Base-by-base conservation (phyloP, 169 alveolate genomes). In the Plasmodium adleri region DNA sequence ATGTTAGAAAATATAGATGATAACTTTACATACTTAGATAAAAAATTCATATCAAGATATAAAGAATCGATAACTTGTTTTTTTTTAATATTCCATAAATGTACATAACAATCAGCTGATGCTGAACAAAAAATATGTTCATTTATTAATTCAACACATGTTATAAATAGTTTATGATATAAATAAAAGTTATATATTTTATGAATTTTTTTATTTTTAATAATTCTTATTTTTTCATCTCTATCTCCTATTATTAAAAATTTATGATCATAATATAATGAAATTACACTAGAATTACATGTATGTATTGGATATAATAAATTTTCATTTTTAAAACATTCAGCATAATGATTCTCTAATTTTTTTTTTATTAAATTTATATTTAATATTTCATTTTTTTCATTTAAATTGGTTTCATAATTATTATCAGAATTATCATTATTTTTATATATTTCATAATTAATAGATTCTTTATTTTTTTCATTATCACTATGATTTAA, bases 181-280 rank as follows among this genome's bases (percentile, higher is more conserved):
- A 78, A 66, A 78, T 78, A 78, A 78, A 78, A 78, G 71, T 78
- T 78, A 58, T 78, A 78, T 78, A 78, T 78, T 17, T 78, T 32
- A 59, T 78, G 50, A 9, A 64, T 47, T n/a, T 49, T 67, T 66
- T 78, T 78, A 66, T 78, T 78, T 78, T 78, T 78, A 43, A 78
- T 43, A 50, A 78, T 66, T 78, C 89, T 78, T 28, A 78, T 78
- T 78, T 78, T 78, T 78, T 78, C 89, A 78, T 78, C 89, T 66
- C 89, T 52, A 58, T 78, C 89, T 9, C 89, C 89, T 64, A 78
- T 78, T 24, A 78, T 78, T 64, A 78, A 78, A 50, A 64, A 78
- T 17, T 66, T 78, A 10, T 70, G n/a, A 59, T 78, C 89, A 71
- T 78, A 78, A 66, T 78, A 70, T 52, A 66, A 52, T 3, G 89